These are phyloP conservation scores for Raphanus raphanistrum DNA, from an alignment of 345 rosid genomes.

Conservation along the genomic window DNA sequence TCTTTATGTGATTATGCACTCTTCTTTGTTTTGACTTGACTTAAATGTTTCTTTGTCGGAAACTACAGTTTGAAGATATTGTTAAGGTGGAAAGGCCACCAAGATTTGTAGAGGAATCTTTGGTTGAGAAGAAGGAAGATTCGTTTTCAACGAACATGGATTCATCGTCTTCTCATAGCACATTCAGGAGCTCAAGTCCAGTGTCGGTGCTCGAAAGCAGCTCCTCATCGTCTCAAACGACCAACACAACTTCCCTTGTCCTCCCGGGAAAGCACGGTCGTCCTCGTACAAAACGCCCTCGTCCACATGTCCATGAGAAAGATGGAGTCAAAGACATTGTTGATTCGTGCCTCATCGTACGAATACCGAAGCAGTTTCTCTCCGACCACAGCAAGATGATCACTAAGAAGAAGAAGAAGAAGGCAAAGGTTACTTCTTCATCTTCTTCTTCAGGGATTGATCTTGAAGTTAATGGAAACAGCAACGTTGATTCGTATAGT, in stretches of 20 bases:
- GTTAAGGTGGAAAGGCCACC: conserved; percentile 81
- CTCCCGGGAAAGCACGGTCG: conserved; percentile 62
- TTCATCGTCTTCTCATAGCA: conserved; percentile 44
- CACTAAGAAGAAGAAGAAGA: conserved; percentile 57
- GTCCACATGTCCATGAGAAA: conserved; percentile 55
- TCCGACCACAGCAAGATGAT: conserved; percentile 62
- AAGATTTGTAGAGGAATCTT: conserved; percentile 1
- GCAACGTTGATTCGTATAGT: conserved; percentile 35
- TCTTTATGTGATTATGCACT: conserved; percentile 3
- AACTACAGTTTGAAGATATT: conserved; percentile 84
- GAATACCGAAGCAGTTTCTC: conserved; percentile 57
- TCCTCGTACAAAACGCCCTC: conserved; percentile 90
- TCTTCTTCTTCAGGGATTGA: conserved; percentile 39
- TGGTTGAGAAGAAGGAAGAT: conserved; percentile 52
- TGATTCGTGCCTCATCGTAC: conserved; percentile 51
- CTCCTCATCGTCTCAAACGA: conserved; percentile 62
- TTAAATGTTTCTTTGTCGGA: neutral
- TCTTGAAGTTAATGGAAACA: conserved; percentile 41
- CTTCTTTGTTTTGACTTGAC: neutral
- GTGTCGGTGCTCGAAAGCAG: conserved; percentile 92
- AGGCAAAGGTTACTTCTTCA: conserved; percentile 49
- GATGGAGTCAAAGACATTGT: conserved; percentile 55
- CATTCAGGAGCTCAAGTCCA: conserved; percentile 74
- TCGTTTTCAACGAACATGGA: conserved; percentile 43
- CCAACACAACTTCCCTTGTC: conserved; percentile 34